Conservation (phyloP, 2,329 filamentous ascomycete genomes). For the Hypoxylon sp. region DNA sequence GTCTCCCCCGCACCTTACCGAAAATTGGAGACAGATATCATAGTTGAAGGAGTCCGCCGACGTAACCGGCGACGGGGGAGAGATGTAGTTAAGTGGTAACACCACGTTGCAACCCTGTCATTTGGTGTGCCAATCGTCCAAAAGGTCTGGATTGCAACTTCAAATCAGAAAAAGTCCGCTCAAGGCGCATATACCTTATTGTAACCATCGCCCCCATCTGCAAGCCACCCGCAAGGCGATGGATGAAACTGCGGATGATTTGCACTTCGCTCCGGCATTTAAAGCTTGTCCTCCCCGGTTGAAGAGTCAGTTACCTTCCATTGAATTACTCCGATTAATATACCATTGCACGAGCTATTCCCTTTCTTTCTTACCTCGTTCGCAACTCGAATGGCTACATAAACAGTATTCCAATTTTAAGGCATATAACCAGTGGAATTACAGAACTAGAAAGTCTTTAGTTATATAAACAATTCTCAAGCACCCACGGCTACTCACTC, state of each 20-base stretch:
- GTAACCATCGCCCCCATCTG: background rate
- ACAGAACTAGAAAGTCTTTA: too few species aligned
- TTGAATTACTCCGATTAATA: background rate
- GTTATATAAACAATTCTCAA: too few species aligned
- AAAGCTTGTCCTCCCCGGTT: background rate
- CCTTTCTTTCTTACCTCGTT: background rate
- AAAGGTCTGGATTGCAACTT: background rate
- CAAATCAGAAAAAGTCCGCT: too few species aligned
- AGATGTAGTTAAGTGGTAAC: background rate
- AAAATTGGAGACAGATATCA: background rate
- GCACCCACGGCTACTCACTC: too few species aligned
- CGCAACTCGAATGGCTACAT: background rate
- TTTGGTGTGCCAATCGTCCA: background rate
- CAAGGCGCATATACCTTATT: background rate
- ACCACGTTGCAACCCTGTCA: background rate
- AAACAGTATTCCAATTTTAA: background rate
- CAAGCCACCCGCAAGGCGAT: background rate
- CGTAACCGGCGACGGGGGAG: background rate
- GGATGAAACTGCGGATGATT: background rate
- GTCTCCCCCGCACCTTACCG: background rate
- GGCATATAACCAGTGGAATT: background rate
- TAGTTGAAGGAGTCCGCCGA: background rate
- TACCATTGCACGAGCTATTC: background rate
- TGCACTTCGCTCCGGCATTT: too few species aligned
- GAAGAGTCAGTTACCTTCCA: background rate